Evolutionary conservation across 352 stramenopile species (phyloP).

Genomic region (Globisporangium irregulare): DNA sequence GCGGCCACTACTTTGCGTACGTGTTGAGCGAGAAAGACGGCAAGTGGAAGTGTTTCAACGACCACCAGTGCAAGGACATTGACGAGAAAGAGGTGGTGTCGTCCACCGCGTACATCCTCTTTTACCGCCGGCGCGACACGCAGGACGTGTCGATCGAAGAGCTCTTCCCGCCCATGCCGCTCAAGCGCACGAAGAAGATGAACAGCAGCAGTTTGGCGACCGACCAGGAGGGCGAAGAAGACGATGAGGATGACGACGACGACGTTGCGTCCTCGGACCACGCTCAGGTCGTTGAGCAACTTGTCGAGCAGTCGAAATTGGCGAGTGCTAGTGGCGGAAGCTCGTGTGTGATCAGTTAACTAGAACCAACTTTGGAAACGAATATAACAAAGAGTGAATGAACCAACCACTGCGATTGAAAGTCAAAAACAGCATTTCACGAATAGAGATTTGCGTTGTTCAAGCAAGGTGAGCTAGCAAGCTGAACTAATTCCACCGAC

Average conservation of each 20-base stretch:
- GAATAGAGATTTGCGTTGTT: neutral
- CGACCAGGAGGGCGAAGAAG: neutral
- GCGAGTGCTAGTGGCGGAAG: constrained; percentile 33
- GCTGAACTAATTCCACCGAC: neutral
- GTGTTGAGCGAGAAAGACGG: constrained; percentile 77
- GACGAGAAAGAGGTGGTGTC: constrained; percentile 84
- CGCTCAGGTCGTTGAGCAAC: constrained; percentile 54
- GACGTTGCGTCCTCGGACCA: constrained; percentile 47
- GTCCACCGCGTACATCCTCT: constrained; percentile 89
- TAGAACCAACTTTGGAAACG: neutral
- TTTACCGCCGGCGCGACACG: constrained; percentile 83
- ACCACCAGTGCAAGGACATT: constrained; percentile 90
- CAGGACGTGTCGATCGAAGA: constrained; percentile 62
- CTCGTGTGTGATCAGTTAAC: constrained; percentile 60
- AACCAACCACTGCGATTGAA: neutral
- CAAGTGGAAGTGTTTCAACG: constrained; percentile 99
- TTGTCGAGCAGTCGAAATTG: constrained; percentile 66
- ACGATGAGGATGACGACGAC: neutral
- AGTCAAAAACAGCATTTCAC: neutral
- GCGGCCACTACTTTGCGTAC: constrained; percentile 95
- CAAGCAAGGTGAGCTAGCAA: neutral
- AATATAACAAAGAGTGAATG: constrained; percentile 7
- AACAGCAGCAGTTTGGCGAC: constrained; percentile 7
- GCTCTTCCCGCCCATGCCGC: constrained; percentile 63
- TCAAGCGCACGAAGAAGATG: constrained; percentile 27